Base-by-base conservation (phyloP, 2,329 filamentous ascomycete species). In the Blastomyces percursus region DNA sequence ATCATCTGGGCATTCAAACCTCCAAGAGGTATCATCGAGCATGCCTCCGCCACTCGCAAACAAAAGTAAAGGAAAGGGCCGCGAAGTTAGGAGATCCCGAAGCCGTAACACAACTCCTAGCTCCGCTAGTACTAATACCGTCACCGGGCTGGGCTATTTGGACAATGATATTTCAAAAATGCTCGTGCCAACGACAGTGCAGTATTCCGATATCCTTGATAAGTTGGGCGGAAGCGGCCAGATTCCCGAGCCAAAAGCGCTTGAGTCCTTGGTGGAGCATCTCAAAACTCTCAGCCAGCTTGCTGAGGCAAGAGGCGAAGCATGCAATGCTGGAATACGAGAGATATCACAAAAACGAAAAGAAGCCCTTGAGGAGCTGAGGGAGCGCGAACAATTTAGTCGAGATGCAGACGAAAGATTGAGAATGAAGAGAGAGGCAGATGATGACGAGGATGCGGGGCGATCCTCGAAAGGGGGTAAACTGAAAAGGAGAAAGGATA, bases 401-500 rank as follows among this genome's bases (percentile, higher is more conserved):
- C 76, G 77, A 38, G 79, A 82, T 58, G 73, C 74, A 12, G 79
- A 80, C 62, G 80, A 84, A 58, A 78, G 82, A 54, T 65, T 74
- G 44, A 76, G 73, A 63, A 70, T 78, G 70, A 79, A 78, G 69
- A 71, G 75, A 59, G 76, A 79, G 67, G 73, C 71, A 2, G 74
- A 80, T 60, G 76, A 78, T 55, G 74, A 77, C 40, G 75, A 78
- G 56, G 76, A 80, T 63, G 69, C 75, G 59, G 69, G 70, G 52
- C 72, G 80, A 74, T 75, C 74, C 35, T 70, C 84, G 69, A 82
- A 84, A 71, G 77, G 75, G 50, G 77, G 80, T 30, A 91, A 92
- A 73, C 82, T 88, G 67, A 91, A 90, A 80, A 91, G 90, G 78
- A 86, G 89, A 72, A 91, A 91, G 76, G 89, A 87, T 30, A 79